Evolutionary conservation across 306 rosid genomes (phyloP).

Genomic region (Begonia masoniana): DNA sequence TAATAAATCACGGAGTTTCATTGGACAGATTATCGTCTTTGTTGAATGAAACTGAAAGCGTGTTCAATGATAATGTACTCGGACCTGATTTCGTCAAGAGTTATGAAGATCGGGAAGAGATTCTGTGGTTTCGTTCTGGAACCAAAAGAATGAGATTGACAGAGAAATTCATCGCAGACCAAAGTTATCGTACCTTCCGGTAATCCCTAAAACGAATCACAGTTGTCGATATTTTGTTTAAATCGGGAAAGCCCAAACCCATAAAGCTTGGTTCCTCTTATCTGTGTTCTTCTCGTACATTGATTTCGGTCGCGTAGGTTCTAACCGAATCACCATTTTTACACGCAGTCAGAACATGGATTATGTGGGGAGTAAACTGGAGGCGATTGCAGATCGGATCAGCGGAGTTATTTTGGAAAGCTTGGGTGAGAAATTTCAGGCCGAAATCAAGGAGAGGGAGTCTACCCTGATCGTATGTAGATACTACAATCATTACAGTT

Average conservation of each 20-base stretch:
- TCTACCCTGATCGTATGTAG: constrained; percentile 29
- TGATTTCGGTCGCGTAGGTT: neutral
- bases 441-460: constrained; percentile 20
- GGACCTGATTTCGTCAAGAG: constrained; percentile 5
- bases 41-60: constrained; percentile 23
- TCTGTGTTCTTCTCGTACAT: neutral
- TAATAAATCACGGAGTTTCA: constrained; percentile 47
- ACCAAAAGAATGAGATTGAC: constrained; percentile 16
- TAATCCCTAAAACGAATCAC: constrained; percentile 8
- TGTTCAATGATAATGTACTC: constrained; percentile 10
- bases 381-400: constrained; percentile 40
- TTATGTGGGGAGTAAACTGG: constrained; percentile 38
- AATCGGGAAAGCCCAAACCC: neutral
- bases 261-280: no score
- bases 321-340: no score
- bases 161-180: constrained; percentile 1
- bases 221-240: neutral
- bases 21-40: constrained; percentile 22
- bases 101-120: constrained; percentile 18
- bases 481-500: constrained; percentile 24
- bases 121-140: constrained; percentile 29
- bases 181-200: constrained; percentile 36
- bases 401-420: constrained; percentile 15
- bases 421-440: constrained; percentile 14
- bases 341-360: constrained; percentile 29